Percentiles rank a stretch among this genome's conserved stretches.
Conservation (phyloP, 805 yeast species). For the Wickerhamomyces sydowiorum region DNA sequence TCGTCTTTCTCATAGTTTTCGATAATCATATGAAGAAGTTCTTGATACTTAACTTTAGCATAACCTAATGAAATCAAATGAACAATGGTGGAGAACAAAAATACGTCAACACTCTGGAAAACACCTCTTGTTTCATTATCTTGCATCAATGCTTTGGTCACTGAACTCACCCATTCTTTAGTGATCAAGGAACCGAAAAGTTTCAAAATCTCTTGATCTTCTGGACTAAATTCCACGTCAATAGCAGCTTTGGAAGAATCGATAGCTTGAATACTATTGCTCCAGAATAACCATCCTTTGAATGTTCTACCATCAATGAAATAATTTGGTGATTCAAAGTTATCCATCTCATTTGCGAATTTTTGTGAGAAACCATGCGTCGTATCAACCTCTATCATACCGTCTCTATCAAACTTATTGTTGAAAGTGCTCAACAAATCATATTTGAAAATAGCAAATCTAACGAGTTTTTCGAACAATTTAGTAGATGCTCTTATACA, state of each 20-base stretch:
- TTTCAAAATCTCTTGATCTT: slow-evolving; percentile 38
- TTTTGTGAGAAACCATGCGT: slow-evolving; percentile 28
- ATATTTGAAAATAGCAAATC: slow-evolving; percentile 42
- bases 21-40: slow-evolving; percentile 44
- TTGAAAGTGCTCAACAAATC: slow-evolving; percentile 38
- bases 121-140: slow-evolving; percentile 66
- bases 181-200: slow-evolving; percentile 40
- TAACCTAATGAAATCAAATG: slow-evolving; percentile 41
- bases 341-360: slow-evolving; percentile 49
- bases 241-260: slow-evolving; percentile 20
- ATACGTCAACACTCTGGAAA: slow-evolving; percentile 62
- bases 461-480: slow-evolving; percentile 39
- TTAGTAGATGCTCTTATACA: slow-evolving; percentile 56
- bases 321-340: slow-evolving; percentile 39
- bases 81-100: slow-evolving; percentile 45
- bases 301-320: slow-evolving; percentile 53
- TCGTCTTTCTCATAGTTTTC: slow-evolving; percentile 58
- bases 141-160: slow-evolving; percentile 48
- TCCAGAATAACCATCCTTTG: slow-evolving; percentile 78
- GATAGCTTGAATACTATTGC: slow-evolving; percentile 42
- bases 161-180: slow-evolving; percentile 51
- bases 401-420: slow-evolving; percentile 28
- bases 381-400: slow-evolving; percentile 37
- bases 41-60: slow-evolving; percentile 39
- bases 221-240: slow-evolving; percentile 27